Evolutionary conservation across 768 basidiomycete genomes (phyloP), one percentile per base, ranked within the genome.

Genomic region (Phylloporus arenicola): DNA sequence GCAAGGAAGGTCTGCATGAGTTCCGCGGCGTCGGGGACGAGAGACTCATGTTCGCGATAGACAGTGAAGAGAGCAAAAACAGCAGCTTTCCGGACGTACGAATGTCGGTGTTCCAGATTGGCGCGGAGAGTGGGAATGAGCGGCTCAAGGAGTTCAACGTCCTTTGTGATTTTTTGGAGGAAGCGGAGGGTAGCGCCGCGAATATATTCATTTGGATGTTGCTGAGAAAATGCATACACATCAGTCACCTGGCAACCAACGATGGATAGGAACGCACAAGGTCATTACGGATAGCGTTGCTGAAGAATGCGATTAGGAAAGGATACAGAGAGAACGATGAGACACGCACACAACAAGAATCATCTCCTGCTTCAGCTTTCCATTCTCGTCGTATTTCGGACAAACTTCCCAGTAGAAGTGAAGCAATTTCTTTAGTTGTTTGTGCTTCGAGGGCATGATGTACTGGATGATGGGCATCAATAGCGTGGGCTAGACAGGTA

Each of bases 201-300:
- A 61, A 99, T 96, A 68, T 97, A 99, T 75, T 99, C 96, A 62
- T 99, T 98, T 9, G 95, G 94, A 63, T 99, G 96, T 93, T 98
- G 94, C 89, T 94, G 55, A 6, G 38, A 20, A 30, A 19, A 31
- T 22, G 43, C 1, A 29, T n/a, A 27, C 3, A 34, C 3, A 16
- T 58, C 35, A 50, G 44, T 33, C 31, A 24, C 20, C 10, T 8
- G 14, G 11, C 12, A 12, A 17, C 13, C 12, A 48, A 54, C 33
- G 25, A 24, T 25, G 3, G 37, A 22, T 47, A 27, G 27, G 27
- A 14, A 74, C 88, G 57, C 57, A 93, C 92, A 48, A 98, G 81
- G 74, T 99, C 95, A 68, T 97, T 96, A 54, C 93, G 88, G 67
- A 98, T 92, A 45, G 96, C 93, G 64, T 98, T 98, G 57, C 92